phyloP scores from a whole-genome alignment of 257 asterid genomes.

The Solanum ossicruentum region DNA sequence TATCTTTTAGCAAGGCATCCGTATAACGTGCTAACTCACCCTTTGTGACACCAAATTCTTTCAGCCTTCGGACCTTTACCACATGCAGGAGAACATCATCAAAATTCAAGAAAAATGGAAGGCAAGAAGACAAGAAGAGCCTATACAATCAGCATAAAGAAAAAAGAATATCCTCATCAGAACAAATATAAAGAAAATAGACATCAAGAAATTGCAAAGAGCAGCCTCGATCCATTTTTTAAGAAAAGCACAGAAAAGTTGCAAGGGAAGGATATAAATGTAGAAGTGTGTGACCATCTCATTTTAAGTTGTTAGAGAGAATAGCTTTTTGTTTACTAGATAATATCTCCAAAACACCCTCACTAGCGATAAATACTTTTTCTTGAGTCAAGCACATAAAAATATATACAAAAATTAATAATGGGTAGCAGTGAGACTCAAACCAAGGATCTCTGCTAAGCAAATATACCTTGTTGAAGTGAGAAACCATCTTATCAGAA shows the following conservation, averaged over 20 bases:
- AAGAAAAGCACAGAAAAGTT: neutral
- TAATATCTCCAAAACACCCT: neutral
- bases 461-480: neutral
- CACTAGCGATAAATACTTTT: neutral
- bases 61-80: constrained; percentile 86
- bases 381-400: neutral
- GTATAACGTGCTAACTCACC: constrained; percentile 94
- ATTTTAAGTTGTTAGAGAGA: neutral
- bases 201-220: neutral
- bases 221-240: neutral
- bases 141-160: neutral
- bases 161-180: neutral
- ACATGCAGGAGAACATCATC: neutral
- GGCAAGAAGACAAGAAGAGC: neutral
- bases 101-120: neutral
- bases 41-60: constrained; percentile 95
- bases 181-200: neutral
- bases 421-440: neutral
- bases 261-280: neutral
- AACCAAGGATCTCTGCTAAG: neutral
- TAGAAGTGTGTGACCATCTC: neutral
- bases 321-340: neutral
- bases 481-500: neutral
- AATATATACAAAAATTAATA: neutral
- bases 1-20: constrained; percentile 91